phyloP scores from a whole-genome alignment of 768 basidiomycete species.

The Jaapia argillacea region DNA sequence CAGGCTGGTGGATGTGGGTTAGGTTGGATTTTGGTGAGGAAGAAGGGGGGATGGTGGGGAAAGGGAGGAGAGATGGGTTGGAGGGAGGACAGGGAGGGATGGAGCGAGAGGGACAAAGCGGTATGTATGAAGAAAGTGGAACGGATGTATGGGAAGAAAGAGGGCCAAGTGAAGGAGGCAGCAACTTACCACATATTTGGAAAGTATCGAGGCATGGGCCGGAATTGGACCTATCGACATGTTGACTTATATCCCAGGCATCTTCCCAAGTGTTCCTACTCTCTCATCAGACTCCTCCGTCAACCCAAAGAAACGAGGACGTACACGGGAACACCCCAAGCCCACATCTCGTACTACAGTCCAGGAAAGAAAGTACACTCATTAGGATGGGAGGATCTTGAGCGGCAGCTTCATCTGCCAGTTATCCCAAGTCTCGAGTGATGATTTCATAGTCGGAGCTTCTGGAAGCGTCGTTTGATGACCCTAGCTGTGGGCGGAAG shows the following conservation, averaged over 20 bases:
- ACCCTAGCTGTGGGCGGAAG: constrained; percentile 13
- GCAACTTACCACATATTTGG: constrained; percentile 20
- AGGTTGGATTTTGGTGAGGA: neutral
- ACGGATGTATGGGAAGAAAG: too few species aligned
- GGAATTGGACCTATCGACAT: constrained; percentile 18
- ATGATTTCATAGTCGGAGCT: constrained; percentile 17
- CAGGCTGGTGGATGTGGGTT: too few species aligned
- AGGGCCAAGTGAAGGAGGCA: too few species aligned
- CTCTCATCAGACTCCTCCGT: neutral
- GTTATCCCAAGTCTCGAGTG: constrained; percentile 15
- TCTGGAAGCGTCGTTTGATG: constrained; percentile 14
- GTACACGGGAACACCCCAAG: constrained; percentile 20
- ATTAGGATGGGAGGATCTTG: constrained; percentile 18
- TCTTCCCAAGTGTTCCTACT: constrained; percentile 20
- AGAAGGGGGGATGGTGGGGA: neutral
- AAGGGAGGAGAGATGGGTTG: neutral
- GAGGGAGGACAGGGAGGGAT: neutral
- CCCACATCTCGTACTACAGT: constrained; percentile 21
- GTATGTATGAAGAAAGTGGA: neutral
- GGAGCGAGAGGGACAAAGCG: too few species aligned
- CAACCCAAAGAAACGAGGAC: neutral
- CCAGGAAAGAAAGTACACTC: constrained; percentile 4
- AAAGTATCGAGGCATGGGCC: constrained; percentile 22
- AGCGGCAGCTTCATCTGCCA: constrained; percentile 16
- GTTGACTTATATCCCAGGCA: constrained; percentile 20